Evolutionary conservation across 2,329 filamentous ascomycete species (phyloP).

Genomic region (Ascochyta viciae-villosae): DNA sequence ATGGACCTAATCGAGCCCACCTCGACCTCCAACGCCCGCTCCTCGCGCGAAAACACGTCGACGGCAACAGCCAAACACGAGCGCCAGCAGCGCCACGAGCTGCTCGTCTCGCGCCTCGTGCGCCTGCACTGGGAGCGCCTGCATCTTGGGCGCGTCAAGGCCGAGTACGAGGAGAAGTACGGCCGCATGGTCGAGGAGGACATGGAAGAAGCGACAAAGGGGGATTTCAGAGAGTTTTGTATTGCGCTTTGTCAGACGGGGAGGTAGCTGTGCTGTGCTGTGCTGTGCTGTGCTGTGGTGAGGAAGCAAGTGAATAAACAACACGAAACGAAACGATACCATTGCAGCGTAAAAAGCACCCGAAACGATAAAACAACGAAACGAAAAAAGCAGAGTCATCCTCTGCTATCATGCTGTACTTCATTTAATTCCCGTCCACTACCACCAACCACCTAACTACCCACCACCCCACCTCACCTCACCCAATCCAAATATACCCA

Average conservation of each 20-base stretch:
- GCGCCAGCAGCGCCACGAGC: slow-evolving; percentile 73
- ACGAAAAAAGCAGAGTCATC: no score
- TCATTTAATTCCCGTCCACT: no score
- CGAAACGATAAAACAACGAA: no score
- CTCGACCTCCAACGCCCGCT: slow-evolving; percentile 29
- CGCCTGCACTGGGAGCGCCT: slow-evolving; percentile 89
- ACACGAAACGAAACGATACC: no score
- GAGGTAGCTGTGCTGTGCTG: slow-evolving; percentile 2
- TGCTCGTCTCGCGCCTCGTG: slow-evolving; percentile 86
- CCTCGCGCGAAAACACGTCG: slow-evolving; percentile 28
- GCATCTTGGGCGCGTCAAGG: slow-evolving; percentile 81
- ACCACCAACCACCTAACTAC: no score
- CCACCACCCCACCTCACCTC: background rate
- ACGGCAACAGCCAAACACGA: slow-evolving; percentile 42
- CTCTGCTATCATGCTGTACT: no score
- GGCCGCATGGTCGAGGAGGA: slow-evolving; percentile 75
- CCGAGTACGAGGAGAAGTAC: slow-evolving; percentile 81
- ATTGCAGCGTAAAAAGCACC: no score
- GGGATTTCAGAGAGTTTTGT: slow-evolving; percentile 81
- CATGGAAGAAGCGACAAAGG: slow-evolving; percentile 76
- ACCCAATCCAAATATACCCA: slow-evolving; percentile 25
- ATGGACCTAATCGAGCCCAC: slow-evolving; percentile 57
- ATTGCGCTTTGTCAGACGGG: slow-evolving; percentile 61
- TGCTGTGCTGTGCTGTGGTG: background rate
- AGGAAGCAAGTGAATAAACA: no score